Base-by-base conservation (phyloP, 768 basidiomycete species). In the Atractiella rhizophila region DNA sequence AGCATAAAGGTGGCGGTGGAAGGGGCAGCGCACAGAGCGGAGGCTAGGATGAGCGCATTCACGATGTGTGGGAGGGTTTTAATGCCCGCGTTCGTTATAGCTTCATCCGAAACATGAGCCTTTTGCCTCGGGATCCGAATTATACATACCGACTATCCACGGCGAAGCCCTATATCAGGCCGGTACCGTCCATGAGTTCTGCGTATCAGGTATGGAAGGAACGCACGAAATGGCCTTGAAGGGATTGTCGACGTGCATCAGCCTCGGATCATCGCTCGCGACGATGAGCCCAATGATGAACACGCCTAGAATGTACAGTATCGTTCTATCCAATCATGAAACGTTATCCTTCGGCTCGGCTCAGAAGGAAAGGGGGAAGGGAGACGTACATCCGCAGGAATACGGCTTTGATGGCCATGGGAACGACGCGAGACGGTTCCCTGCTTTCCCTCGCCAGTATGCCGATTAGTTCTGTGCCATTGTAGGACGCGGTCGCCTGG, bases 311-410 rank as follows among this genome's bases (percentile, higher is more conserved):
- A 65, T 53, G 56, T 74, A 78, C n/a, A n/a, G n/a, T n/a, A n/a
- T n/a, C n/a, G n/a, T n/a, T n/a, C n/a, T n/a, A n/a, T n/a, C n/a
- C n/a, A n/a, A n/a, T n/a, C n/a, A n/a, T n/a, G n/a, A n/a, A n/a
- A n/a, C n/a, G n/a, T n/a, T n/a, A n/a, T n/a, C n/a, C n/a, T n/a
- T n/a, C n/a, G n/a, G n/a, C n/a, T n/a, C n/a, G n/a, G n/a, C n/a
- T n/a, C n/a, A n/a, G n/a, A n/a, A n/a, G n/a, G 59, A 80, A 91
- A 21, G 88, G 61, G 13, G 82, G 65, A 51, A 94, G 82, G 50
- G 83, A 67, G 48, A 71, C 61, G 58, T 73, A 76, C 27, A 75
- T 71, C 12, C 69, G 66, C 43, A n/a, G n/a, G n/a, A n/a, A n/a
- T n/a, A n/a, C n/a, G n/a, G n/a, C n/a, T n/a, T 63, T 67, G 53